Percentiles rank a stretch among this genome's conserved stretches.
These are phyloP conservation scores for Psilocybe cyanescens DNA, from an alignment of 768 basidiomycete genomes.

Conservation along the genomic window DNA sequence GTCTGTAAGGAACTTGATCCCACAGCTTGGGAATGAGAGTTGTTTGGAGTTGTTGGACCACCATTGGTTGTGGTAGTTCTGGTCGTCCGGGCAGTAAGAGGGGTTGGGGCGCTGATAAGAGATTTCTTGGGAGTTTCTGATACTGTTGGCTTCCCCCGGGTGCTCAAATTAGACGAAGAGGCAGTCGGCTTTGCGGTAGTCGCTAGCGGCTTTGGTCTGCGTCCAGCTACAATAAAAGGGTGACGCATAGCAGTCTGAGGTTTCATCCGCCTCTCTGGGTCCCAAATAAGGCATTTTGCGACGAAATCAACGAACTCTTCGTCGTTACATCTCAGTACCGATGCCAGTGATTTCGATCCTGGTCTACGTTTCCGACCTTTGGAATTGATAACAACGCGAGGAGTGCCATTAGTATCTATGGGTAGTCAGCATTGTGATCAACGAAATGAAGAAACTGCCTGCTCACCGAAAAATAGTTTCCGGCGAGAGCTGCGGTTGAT, in stretches of 20 bases:
- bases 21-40: slow-evolving; percentile 56
- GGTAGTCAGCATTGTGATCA: slow-evolving; percentile 1
- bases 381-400: slow-evolving; percentile 93
- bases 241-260: slow-evolving; percentile 92
- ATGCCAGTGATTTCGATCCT: slow-evolving; percentile 86
- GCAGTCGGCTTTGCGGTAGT: slow-evolving; percentile 57
- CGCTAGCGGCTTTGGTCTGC: slow-evolving; percentile 51
- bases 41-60: slow-evolving; percentile 61
- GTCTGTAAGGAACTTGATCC: slow-evolving; percentile 61
- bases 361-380: slow-evolving; percentile 94
- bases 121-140: slow-evolving; percentile 86
- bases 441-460: neutral
- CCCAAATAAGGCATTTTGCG: slow-evolving; percentile 96
- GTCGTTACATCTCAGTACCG: slow-evolving; percentile 91
- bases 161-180: slow-evolving; percentile 60
- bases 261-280: slow-evolving; percentile 94
- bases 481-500: slow-evolving; percentile 92
- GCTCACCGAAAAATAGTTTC: slow-evolving; percentile 93
- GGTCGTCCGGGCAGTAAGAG: slow-evolving; percentile 77
- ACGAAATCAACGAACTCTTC: slow-evolving; percentile 97
- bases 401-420: slow-evolving; percentile 89
- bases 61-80: slow-evolving; percentile 58
- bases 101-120: slow-evolving; percentile 87
- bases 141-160: slow-evolving; percentile 52
- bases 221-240: slow-evolving; percentile 79